These are phyloP conservation scores for Gossypium herbaceum DNA, from an alignment of 345 rosid genomes.

Conservation along the genomic window DNA sequence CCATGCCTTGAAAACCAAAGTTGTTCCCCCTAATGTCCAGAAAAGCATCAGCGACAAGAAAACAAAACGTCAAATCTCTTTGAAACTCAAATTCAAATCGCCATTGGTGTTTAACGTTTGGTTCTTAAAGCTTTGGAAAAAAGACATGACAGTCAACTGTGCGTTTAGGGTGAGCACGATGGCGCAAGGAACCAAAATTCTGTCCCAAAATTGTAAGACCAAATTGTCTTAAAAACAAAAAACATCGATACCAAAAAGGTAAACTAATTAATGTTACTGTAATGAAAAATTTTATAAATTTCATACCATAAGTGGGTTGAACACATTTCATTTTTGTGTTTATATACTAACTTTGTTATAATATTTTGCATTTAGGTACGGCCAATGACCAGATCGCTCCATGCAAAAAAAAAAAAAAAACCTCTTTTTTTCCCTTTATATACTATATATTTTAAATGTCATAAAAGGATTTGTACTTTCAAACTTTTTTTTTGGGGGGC, in stretches of 20 bases:
- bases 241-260: constrained; percentile 17
- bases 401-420: not conserved
- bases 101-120: constrained; percentile 29
- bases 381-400: not conserved
- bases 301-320: too few relatives aligned
- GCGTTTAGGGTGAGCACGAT: constrained; percentile 43
- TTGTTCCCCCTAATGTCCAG: constrained; percentile 3
- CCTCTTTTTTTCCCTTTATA: not conserved
- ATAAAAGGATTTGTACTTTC: not conserved
- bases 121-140: constrained; percentile 28
- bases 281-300: not conserved
- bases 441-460: not conserved
- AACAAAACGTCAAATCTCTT: constrained; percentile 22
- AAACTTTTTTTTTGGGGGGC: not conserved
- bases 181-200: constrained; percentile 33
- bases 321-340: too few relatives aligned
- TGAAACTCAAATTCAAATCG: constrained; percentile 27
- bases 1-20: constrained; percentile 6
- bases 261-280: not conserved
- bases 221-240: constrained; percentile 22
- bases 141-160: constrained; percentile 41
- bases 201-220: constrained; percentile 42
- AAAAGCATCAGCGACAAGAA: constrained; percentile 19
- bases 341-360: not conserved
- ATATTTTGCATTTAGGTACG: not conserved